Conservation (phyloP, 2,329 filamentous ascomycete species). For the Exophiala oligosperma region DNA sequence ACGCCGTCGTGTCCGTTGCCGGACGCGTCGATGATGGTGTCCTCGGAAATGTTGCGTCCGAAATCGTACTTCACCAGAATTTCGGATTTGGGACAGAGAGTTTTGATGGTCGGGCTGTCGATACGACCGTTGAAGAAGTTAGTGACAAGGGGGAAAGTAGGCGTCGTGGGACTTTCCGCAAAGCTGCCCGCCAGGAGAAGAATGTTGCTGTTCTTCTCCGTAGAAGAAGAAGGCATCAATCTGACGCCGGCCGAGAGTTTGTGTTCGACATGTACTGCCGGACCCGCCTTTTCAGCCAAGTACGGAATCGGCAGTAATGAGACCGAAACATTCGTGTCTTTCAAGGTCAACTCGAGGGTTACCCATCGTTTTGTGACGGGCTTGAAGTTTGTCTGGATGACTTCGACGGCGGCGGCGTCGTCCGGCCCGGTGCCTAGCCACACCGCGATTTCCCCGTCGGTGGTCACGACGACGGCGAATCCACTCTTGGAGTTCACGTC, state of each 20-base stretch:
- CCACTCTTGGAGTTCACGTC: neutral
- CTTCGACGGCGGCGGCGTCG: constrained; percentile 2
- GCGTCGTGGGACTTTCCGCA: neutral
- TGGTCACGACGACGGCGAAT: constrained; percentile 3
- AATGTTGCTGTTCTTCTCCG: neutral
- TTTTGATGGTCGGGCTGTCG: neutral
- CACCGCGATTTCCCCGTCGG: neutral
- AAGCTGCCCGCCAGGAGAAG: constrained; percentile 1
- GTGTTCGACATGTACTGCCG: neutral
- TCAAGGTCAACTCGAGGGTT: neutral
- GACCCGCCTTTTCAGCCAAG: constrained; percentile 2
- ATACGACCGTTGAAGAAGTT: constrained; percentile 9
- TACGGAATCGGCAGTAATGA: constrained; percentile 2
- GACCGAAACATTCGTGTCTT: neutral
- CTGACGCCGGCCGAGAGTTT: neutral
- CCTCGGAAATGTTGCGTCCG: constrained; percentile 17
- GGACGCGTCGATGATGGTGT: constrained; percentile 33
- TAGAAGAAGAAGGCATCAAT: neutral
- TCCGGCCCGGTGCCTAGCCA: neutral
- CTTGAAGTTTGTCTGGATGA: neutral
- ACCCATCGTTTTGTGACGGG: neutral
- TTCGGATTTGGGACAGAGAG: neutral
- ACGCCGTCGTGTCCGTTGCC: constrained; percentile 30
- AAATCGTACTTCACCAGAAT: constrained; percentile 21
- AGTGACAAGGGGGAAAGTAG: neutral